These are phyloP conservation scores for Cutaneotrichosporon sp. DNA, from an alignment of 1,284 basidiomycete genomes.

Conservation along the genomic window DNA sequence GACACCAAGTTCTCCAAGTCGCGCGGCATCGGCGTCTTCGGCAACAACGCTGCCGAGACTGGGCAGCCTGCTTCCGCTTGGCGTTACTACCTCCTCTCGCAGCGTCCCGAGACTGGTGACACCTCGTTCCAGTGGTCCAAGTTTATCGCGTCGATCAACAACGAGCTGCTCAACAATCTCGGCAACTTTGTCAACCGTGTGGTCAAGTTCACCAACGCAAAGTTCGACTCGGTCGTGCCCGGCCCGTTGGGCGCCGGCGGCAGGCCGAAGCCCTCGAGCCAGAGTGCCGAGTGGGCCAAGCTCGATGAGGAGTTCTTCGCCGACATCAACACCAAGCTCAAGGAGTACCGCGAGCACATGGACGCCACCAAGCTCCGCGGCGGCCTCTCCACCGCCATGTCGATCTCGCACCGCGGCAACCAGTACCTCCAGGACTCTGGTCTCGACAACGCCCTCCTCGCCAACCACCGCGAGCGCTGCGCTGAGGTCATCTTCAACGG, in stretches of 20 bases:
- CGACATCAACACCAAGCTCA: constrained; percentile 72
- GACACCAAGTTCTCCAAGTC: constrained; percentile 99
- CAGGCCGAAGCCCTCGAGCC: constrained; percentile 55
- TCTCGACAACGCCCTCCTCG: constrained; percentile 86
- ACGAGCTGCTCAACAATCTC: constrained; percentile 91
- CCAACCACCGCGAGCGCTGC: constrained; percentile 76
- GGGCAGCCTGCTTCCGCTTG: constrained; percentile 91
- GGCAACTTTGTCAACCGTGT: constrained; percentile 97
- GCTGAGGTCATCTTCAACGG: constrained; percentile 87
- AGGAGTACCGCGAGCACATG: constrained; percentile 83
- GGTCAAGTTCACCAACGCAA: constrained; percentile 86
- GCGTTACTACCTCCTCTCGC: constrained; percentile 93
- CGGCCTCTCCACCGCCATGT: constrained; percentile 85
- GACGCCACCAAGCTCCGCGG: constrained; percentile 86
- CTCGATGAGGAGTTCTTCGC: constrained; percentile 74
- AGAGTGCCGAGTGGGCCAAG: constrained; percentile 55
- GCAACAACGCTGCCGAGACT: constrained; percentile 89
- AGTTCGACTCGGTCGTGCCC: constrained; percentile 78
- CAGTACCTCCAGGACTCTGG: constrained; percentile 88
- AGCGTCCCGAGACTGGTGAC: constrained; percentile 90
- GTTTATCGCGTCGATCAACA: constrained; percentile 93
- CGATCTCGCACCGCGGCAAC: constrained; percentile 88
- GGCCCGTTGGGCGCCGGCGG: constrained; percentile 65
- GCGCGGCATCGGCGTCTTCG: constrained; percentile 94
- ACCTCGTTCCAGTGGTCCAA: constrained; percentile 97